These are phyloP conservation scores for Botrytis byssoidea DNA, from an alignment of 2,329 filamentous ascomycete species.

Conservation along the genomic window DNA sequence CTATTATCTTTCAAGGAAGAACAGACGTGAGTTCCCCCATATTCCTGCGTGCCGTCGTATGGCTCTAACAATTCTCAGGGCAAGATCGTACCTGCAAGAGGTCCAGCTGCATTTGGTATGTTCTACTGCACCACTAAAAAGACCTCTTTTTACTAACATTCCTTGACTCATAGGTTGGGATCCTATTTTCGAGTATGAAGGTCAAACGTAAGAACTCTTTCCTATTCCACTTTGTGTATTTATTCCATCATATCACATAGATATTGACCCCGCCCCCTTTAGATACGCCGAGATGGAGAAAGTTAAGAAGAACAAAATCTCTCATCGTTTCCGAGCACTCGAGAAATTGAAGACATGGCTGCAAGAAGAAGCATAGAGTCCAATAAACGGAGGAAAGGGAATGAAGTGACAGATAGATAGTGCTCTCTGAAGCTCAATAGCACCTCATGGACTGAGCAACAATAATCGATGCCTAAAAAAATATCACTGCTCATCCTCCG, in stretches of 20 bases:
- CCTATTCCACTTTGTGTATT: constrained; percentile 21
- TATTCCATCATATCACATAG: not conserved
- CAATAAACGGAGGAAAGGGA: constrained; percentile 21
- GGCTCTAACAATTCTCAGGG: constrained; percentile 48
- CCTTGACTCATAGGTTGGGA: constrained; percentile 74
- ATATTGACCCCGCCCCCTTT: constrained; percentile 8
- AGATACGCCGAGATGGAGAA: constrained; percentile 94
- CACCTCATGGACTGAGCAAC: not conserved
- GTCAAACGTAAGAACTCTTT: constrained; percentile 58
- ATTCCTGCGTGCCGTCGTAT: not conserved
- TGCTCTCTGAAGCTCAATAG: not conserved
- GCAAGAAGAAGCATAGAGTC: constrained; percentile 28
- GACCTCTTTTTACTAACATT: constrained; percentile 11
- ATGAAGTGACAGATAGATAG: not conserved
- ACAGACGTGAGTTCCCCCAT: constrained; percentile 62
- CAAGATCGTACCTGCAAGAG: constrained; percentile 80
- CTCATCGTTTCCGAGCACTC: constrained; percentile 85
- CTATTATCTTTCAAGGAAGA: constrained; percentile 86
- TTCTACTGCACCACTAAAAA: constrained; percentile 22
- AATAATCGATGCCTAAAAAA: not conserved
- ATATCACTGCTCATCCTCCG: constrained; percentile 28
- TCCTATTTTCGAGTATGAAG: constrained; percentile 90
- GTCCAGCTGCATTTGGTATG: constrained; percentile 79
- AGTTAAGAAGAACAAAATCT: constrained; percentile 83
- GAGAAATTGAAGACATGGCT: constrained; percentile 84